Base-by-base conservation (phyloP, 148 eudicot genomes). In the Chenopodium quinoa region DNA sequence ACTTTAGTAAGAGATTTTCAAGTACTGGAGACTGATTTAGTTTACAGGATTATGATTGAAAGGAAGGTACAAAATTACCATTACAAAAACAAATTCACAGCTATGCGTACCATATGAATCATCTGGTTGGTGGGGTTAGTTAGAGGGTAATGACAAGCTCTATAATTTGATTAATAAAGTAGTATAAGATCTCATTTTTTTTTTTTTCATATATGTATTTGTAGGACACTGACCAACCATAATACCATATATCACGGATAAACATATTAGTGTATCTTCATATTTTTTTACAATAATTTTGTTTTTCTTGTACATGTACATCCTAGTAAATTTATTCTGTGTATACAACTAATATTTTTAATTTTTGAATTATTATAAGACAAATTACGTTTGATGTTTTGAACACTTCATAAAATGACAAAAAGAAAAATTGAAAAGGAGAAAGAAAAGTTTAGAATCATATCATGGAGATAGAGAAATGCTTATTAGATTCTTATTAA, bases 121-220 rank as follows among this genome's bases (percentile, higher is more conserved):
- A 75, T 75, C n/a, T 9, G 62, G 19, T 66, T 9, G 9, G 78
- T 25, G 31, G 48, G 32, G 46, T 23, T 64, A 65, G 11, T 20
- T 65, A 79, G 22, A 11, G 73, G 74, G 77, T 73, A 70, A 54
- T 25, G 79, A 79, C 79, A 63, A 77, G 71, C 20, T 47, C 44
- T 65, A 78, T 78, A 67, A 78, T 78, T 78, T 78, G 64, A 52
- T 64, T 65, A 9, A 64, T 46, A 37, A 22, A 17, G 25, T 40
- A 40, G 1, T 22, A 6, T 4, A 40, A 40, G 8, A 40, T 48
- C 14, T 50, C 54, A 2, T 11, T 7, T 37, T 37, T 7, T 52
- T 7, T 2, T 34, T 3, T 34, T 3, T 34, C 32, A 29, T 75
- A 22, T 31, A 31, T 16, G 9, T 20, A 72, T 8, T 7, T 48